A percentile compares a stretch with the other conserved stretches of the same genome.
Conservation (phyloP, 441 rosid species). For the Eutrema salsugineum region DNA sequence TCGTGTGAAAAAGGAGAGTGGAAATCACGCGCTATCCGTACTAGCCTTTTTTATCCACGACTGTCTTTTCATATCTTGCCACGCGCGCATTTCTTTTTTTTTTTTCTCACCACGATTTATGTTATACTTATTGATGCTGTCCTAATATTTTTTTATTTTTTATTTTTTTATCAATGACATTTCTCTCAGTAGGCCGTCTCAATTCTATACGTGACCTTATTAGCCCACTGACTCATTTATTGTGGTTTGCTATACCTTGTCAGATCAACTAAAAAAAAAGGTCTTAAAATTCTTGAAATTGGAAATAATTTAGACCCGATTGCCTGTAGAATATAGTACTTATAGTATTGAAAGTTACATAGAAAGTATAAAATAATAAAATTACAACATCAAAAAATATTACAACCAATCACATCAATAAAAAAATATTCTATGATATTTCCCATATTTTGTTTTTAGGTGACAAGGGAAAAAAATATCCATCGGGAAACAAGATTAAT, state of each 20-base stretch:
- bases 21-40: constrained; percentile 6
- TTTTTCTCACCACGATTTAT: not conserved
- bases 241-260: not conserved
- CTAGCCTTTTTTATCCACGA: not conserved
- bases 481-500: constrained; percentile 49
- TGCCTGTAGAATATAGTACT: no score
- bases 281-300: not conserved
- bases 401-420: no score
- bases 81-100: not conserved
- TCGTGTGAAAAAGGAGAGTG: not conserved
- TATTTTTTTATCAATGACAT: not conserved
- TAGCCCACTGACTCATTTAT: not conserved
- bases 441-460: not conserved
- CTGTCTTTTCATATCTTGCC: constrained; percentile 5
- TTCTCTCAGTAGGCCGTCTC: constrained; percentile 1
- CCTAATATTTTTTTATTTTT: not conserved
- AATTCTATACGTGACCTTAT: not conserved
- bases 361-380: no score
- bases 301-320: not conserved
- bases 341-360: no score
- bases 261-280: not conserved
- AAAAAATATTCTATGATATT: not conserved
- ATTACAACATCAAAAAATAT: no score
- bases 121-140: constrained; percentile 5
- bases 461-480: not conserved